Evolutionary conservation across 2,329 filamentous ascomycete genomes (phyloP).

Genomic region (Ophiognomonia clavigignenti-juglandacearum): DNA sequence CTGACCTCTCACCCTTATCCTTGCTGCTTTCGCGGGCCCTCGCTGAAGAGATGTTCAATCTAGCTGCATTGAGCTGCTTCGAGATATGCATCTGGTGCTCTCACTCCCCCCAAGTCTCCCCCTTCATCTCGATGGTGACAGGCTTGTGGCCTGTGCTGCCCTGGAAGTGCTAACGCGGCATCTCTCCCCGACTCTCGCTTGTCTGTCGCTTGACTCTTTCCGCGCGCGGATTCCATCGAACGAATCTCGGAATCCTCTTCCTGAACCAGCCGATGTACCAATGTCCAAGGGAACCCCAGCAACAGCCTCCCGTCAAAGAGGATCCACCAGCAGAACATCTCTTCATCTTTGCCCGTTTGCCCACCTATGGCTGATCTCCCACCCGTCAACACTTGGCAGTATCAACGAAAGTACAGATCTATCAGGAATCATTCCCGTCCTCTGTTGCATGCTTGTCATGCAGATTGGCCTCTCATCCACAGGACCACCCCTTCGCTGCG

Average conservation of each 20-base stretch:
- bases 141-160: background rate
- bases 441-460: too few relatives aligned
- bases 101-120: background rate
- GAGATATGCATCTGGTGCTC: background rate
- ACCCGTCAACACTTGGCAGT: too few relatives aligned
- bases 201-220: background rate
- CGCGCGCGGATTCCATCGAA: too few relatives aligned
- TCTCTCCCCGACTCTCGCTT: background rate
- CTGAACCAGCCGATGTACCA: background rate
- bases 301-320: background rate
- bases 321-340: background rate
- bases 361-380: too few relatives aligned
- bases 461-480: background rate
- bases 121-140: background rate
- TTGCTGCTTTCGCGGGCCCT: too few relatives aligned
- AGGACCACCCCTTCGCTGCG: background rate
- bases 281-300: background rate
- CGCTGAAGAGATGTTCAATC: too few relatives aligned
- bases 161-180: background rate
- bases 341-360: too few relatives aligned
- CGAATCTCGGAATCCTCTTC: slow-evolving; percentile 1
- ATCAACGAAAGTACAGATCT: too few relatives aligned
- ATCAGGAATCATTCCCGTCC: too few relatives aligned
- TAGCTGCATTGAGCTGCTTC: background rate
- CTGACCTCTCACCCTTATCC: slow-evolving; percentile 1